Conservation (phyloP, 176 grass and related monocot genomes). For the Thinopyrum elongatum region DNA sequence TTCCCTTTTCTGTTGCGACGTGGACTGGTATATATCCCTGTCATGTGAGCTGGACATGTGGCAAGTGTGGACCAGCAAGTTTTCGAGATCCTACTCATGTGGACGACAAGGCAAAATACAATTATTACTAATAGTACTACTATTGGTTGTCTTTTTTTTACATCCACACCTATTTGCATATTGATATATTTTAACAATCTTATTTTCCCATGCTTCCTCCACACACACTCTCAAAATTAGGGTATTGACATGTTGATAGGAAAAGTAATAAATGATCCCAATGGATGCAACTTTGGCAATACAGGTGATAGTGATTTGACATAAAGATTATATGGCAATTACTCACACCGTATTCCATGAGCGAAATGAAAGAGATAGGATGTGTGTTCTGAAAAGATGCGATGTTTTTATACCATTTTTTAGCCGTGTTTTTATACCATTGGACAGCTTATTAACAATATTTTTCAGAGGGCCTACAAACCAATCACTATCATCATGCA, state of each 20-base stretch:
- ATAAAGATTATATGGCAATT: not conserved
- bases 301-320: not conserved
- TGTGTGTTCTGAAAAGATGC: not conserved
- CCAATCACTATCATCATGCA: no score
- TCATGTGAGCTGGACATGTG: conserved; percentile 22
- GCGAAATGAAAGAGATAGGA: no score
- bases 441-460: not conserved
- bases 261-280: not conserved
- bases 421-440: not conserved
- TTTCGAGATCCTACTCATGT: conserved; percentile 26
- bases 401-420: not conserved
- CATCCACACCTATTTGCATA: not conserved
- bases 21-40: conserved; percentile 22
- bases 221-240: not conserved
- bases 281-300: not conserved
- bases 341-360: not conserved
- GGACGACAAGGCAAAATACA: conserved; percentile 13
- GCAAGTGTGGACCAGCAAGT: conserved; percentile 24
- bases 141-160: not conserved
- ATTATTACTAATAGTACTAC: not conserved
- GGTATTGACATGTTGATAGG: not conserved
- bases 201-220: not conserved
- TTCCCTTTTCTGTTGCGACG: not conserved
- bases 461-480: not conserved
- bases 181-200: not conserved